phyloP scores from a whole-genome alignment of 257 asterid species.

The Solanum clarkiae region DNA sequence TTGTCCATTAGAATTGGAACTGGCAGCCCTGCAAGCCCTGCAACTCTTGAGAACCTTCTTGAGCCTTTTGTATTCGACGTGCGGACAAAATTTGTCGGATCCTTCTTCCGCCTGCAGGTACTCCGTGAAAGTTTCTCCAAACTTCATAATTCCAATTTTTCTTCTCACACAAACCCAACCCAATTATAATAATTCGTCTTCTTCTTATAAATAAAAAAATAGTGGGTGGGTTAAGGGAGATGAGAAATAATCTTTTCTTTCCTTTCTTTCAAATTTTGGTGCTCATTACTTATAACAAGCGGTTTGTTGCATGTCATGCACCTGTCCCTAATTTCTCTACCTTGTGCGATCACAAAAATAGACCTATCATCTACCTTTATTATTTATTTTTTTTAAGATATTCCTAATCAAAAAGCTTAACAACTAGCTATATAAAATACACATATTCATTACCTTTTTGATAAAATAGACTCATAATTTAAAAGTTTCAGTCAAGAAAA shows the following conservation, averaged over 20 bases:
- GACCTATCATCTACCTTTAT: not conserved
- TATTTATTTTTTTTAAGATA: not conserved
- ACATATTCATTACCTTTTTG: too few relatives aligned
- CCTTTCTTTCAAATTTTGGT: too few relatives aligned
- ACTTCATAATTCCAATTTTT: conserved; percentile 36
- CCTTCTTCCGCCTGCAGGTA: conserved; percentile 55
- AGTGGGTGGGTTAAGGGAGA: not conserved
- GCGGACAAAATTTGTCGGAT: conserved; percentile 32
- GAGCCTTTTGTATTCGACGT: conserved; percentile 79
- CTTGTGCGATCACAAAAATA: not conserved
- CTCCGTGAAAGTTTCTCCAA: conserved; percentile 68
- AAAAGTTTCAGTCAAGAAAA: too few relatives aligned
- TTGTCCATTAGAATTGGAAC: conserved; percentile 11
- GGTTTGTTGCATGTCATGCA: not conserved
- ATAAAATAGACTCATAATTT: too few relatives aligned
- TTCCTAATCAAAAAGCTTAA: not conserved
- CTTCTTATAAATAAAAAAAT: not conserved
- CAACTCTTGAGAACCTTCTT: conserved; percentile 72
- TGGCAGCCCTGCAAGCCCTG: conserved; percentile 43
- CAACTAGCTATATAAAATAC: too few relatives aligned
- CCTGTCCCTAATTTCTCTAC: not conserved
- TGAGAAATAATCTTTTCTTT: not conserved
- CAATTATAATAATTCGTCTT: not conserved
- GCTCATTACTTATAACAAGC: not conserved
- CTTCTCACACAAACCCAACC: not conserved